Percentiles rank a stretch among this genome's conserved stretches.
phyloP scores from a whole-genome alignment of 2,329 filamentous ascomycete species.

The Volutella citrinella region DNA sequence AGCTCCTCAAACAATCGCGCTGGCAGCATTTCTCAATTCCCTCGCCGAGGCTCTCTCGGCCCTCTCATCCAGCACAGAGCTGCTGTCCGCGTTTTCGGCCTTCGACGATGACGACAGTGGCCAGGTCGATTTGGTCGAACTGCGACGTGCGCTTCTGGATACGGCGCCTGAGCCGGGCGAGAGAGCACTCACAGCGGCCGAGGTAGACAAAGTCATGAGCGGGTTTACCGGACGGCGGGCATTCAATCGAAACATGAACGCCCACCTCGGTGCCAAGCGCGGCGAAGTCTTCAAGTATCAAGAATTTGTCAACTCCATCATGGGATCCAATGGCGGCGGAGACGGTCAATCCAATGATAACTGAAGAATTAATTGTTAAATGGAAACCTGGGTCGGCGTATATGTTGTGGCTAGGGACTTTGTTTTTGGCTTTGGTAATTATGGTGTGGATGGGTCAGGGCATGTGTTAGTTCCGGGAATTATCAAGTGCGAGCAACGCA shows the following conservation, averaged over 20 bases:
- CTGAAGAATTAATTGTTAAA: too few relatives aligned
- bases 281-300: conserved; percentile 92
- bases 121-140: conserved; percentile 78
- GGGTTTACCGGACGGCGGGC: conserved; percentile 83
- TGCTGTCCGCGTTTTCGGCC: conserved; percentile 86
- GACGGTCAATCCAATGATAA: conserved; percentile 31
- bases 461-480: too few relatives aligned
- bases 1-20: conserved; percentile 68
- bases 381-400: too few relatives aligned
- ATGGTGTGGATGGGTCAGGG: too few relatives aligned
- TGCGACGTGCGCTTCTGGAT: conserved; percentile 78
- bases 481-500: too few relatives aligned
- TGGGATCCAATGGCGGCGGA: conserved; percentile 48
- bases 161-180: conserved; percentile 76
- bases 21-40: conserved; percentile 82
- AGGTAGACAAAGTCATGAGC: conserved; percentile 83
- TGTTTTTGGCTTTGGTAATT: too few relatives aligned
- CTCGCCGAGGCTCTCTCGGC: conserved; percentile 71
- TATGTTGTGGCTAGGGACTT: too few relatives aligned
- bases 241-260: conserved; percentile 64
- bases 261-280: conserved; percentile 55
- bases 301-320: conserved; percentile 77
- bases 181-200: conserved; percentile 60
- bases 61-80: conserved; percentile 74
- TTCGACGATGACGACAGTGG: conserved; percentile 96